Percentiles rank a stretch among this genome's conserved stretches.
Evolutionary conservation across 495 filamentous ascomycete species (phyloP).

Genomic region (Tuber umbilicatum): DNA sequence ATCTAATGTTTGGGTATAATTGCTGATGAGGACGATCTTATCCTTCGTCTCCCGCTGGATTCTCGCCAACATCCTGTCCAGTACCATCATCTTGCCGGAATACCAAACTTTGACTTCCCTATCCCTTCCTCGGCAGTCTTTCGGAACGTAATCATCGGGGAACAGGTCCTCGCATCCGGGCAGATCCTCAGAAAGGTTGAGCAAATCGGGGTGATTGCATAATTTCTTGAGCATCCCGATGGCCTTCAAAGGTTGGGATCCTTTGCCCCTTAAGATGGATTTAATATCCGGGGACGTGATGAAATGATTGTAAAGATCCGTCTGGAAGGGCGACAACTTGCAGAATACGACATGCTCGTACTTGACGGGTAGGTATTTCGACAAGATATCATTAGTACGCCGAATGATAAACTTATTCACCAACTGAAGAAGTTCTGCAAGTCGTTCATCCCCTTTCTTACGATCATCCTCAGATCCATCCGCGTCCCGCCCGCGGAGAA

Average conservation of each 20-base stretch:
- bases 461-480: conserved; percentile 77
- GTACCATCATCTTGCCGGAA: conserved; percentile 95
- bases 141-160: conserved; percentile 82
- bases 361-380: conserved; percentile 96
- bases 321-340: conserved; percentile 86
- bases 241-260: conserved; percentile 90
- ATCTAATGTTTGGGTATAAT: conserved; percentile 95
- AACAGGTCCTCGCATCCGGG: conserved; percentile 77
- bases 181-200: conserved; percentile 75
- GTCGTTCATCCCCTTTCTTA: conserved; percentile 74
- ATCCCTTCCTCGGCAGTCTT: conserved; percentile 70
- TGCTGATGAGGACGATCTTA: conserved; percentile 98
- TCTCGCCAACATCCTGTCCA: conserved; percentile 95
- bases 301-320: conserved; percentile 92
- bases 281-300: conserved; percentile 93
- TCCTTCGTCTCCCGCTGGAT: conserved; percentile 96
- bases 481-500: conserved; percentile 85
- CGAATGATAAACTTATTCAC: conserved; percentile 99
- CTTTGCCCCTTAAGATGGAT: conserved; percentile 84
- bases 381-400: conserved; percentile 93
- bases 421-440: conserved; percentile 68
- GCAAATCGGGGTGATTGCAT: conserved; percentile 94
- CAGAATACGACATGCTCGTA: conserved; percentile 99
- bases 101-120: conserved; percentile 94
- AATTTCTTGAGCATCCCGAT: conserved; percentile 96